phyloP scores from a whole-genome alignment of 495 filamentous ascomycete species.

The Lophium mytilinum region DNA sequence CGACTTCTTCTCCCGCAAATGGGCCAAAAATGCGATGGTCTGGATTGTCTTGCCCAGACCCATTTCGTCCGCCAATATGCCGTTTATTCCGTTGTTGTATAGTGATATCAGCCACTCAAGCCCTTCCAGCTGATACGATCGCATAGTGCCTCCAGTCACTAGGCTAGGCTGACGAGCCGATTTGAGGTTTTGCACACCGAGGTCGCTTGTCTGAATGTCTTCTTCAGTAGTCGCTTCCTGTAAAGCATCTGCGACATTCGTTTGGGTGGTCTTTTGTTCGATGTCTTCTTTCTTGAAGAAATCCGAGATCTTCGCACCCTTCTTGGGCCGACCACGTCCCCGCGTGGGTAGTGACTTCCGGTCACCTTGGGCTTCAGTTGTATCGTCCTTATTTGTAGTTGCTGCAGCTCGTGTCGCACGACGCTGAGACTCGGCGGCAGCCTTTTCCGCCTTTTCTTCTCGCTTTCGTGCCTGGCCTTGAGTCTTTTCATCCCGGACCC shows the following conservation, averaged over 20 bases:
- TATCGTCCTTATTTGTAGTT: constrained; percentile 2
- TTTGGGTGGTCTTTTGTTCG: constrained; percentile 43
- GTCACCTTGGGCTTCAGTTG: constrained; percentile 15
- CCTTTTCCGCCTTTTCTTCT: constrained; percentile 35
- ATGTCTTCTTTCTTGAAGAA: constrained; percentile 53
- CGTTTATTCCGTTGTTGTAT: constrained; percentile 90
- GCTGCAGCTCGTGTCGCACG: constrained; percentile 25
- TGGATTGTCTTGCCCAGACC: constrained; percentile 93
- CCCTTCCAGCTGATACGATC: constrained; percentile 88
- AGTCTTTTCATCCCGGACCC: constrained; percentile 39
- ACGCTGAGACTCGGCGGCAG: constrained; percentile 30
- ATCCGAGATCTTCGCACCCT: constrained; percentile 42
- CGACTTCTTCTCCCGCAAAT: constrained; percentile 74
- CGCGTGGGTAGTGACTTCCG: constrained; percentile 5
- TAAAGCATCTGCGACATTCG: constrained; percentile 46
- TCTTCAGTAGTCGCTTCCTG: constrained; percentile 48
- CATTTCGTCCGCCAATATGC: constrained; percentile 97
- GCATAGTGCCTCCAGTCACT: constrained; percentile 84
- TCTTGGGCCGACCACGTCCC: constrained; percentile 23
- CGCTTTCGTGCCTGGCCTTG: constrained; percentile 34
- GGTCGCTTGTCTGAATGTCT: constrained; percentile 49
- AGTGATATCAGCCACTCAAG: constrained; percentile 80
- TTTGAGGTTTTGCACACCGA: constrained; percentile 69
- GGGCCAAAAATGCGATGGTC: constrained; percentile 83
- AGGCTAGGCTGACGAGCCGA: constrained; percentile 79